Evolutionary conservation across 306 rosid species (phyloP).

Genomic region (Casuarina equisetifolia): DNA sequence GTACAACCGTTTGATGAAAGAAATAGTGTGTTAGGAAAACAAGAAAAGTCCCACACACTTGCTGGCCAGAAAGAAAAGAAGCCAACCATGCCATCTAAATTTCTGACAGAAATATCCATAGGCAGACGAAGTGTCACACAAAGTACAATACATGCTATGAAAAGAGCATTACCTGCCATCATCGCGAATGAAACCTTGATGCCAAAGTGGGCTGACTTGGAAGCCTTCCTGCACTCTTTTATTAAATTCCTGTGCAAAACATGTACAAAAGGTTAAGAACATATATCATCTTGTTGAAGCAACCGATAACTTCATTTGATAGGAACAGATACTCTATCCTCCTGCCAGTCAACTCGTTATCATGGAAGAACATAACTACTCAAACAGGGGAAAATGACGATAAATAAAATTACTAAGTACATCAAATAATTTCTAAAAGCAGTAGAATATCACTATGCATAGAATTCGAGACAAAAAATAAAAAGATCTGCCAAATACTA

Average conservation of each 20-base stretch:
- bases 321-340: not conserved
- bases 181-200: conserved; percentile 87
- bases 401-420: not conserved
- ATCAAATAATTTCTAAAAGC: not conserved
- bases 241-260: conserved; percentile 65
- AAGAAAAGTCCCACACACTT: not conserved
- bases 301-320: not conserved
- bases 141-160: not conserved
- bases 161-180: conserved; percentile 69
- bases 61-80: not conserved
- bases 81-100: not conserved
- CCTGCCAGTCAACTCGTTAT: not conserved
- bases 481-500: not conserved
- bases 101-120: not conserved
- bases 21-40: not conserved
- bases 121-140: not conserved
- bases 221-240: conserved; percentile 79
- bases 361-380: not conserved
- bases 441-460: not conserved
- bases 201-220: conserved; percentile 93
- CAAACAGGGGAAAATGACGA: not conserved
- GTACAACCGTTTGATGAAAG: not conserved
- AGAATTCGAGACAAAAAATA: not conserved
- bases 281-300: conserved; percentile 1
- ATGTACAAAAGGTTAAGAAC: conserved; percentile 10